Base-by-base conservation (phyloP, 257 asterid species). In the Lycium ferocissimum region DNA sequence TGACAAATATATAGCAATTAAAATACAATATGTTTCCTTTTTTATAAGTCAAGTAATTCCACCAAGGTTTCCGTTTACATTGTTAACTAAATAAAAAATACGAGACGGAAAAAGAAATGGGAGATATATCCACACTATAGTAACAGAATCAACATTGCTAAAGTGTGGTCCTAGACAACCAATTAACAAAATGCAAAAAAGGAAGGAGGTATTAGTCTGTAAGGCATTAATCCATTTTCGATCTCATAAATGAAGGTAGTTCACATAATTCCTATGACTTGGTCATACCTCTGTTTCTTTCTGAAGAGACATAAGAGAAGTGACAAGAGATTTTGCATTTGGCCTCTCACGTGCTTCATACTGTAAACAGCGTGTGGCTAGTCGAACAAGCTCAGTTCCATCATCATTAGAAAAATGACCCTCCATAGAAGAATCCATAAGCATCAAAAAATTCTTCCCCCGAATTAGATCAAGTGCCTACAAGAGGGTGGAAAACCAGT, bases 321-420 rank as follows among this genome's bases (percentile, higher is more conserved):
- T 66, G 83, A 89, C 94, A 10, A 95, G 95, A 18, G 96, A 91
- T 88, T 92, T 94, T 1, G 95, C 91, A 45, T 92, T 95, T 43
- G 98, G 98, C 93, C 98, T 94, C 88, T 95, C 98, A 8, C 98
- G 95, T 15, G 98, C 94, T 88, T 95, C 98, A 59, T 95, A 94
- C 81, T 95, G 97, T 87, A 95, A 85, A 86, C 98, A 95, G 17
- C 98, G 95, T 10, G 98, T 91, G 20, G 98, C 98, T 82, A 95
- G 85, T 37, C 94, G 88, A 80, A 95, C 98, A 91, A 95, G 71
- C 88, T 93, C 98, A 10, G 97, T 95, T 69, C 98, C 98, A 82
- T 94, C 98, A 69, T 95, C 96, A 49, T 92, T 94, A 10, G 98
- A 94, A 83, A 94, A 92, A 82, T 94, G 98, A 20, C 98, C 98